Conservation (phyloP, 371 early-diverging fungal genomes). For the Mortierella sp. region DNA sequence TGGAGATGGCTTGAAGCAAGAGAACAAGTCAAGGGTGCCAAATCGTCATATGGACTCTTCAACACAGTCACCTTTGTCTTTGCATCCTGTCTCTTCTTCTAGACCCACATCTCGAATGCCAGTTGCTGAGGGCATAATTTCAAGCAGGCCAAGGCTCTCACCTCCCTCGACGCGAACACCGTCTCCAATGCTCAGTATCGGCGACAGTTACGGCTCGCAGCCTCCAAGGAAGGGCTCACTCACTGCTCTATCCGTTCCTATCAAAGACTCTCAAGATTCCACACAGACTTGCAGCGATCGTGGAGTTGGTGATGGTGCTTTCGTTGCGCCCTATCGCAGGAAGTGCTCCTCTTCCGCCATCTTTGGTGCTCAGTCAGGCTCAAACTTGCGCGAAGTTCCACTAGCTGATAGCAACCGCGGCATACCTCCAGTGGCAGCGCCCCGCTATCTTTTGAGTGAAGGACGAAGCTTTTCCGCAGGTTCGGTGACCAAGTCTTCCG, state of each 20-base stretch:
- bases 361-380: not conserved
- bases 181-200: not conserved
- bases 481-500: too few relatives aligned
- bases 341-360: conserved; percentile 16
- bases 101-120: not conserved
- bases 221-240: conserved; percentile 16
- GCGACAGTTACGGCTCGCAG: not conserved
- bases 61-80: not conserved
- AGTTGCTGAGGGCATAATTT: not conserved
- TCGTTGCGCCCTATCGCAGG: conserved; percentile 3
- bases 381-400: not conserved
- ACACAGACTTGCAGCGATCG: not conserved
- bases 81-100: too few relatives aligned
- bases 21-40: not conserved
- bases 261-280: not conserved
- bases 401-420: not conserved
- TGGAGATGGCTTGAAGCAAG: not conserved
- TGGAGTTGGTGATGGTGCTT: not conserved
- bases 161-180: not conserved
- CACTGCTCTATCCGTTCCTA: conserved; percentile 5
- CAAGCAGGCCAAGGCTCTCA: not conserved
- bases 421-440: too few relatives aligned
- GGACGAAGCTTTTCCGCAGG: not conserved
- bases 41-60: not conserved
- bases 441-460: not conserved